A percentile compares a stretch with the other conserved stretches of the same genome.
phyloP scores from a whole-genome alignment of 2,329 filamentous ascomycete genomes.

The Cercospora brassicicola region DNA sequence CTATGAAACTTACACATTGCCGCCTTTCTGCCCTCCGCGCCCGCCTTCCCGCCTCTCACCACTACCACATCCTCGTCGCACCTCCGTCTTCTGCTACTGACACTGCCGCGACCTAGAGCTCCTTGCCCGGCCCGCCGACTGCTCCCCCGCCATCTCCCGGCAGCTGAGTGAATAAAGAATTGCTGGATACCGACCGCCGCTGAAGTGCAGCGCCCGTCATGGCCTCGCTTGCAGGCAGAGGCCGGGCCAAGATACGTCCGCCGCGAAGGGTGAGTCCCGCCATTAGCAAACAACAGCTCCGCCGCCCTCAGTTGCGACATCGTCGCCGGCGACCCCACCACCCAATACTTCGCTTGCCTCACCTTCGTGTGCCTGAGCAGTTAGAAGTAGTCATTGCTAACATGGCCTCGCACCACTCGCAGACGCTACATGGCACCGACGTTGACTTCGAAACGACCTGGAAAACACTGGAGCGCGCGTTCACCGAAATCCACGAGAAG shows the following conservation, averaged over 20 bases:
- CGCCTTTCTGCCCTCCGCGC: not conserved
- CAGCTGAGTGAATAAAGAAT: constrained; percentile 6
- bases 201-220: constrained; percentile 12
- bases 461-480: constrained; percentile 71
- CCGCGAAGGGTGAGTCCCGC: constrained; percentile 62
- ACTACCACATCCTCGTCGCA: not conserved
- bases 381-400: not conserved
- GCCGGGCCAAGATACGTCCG: constrained; percentile 64
- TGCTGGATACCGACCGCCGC: not conserved
- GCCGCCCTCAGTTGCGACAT: not conserved
- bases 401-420: constrained; percentile 7
- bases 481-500: constrained; percentile 86
- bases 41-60: not conserved
- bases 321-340: constrained; percentile 37
- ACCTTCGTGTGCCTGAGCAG: not conserved
- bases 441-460: constrained; percentile 86
- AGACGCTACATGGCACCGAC: constrained; percentile 62
- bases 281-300: constrained; percentile 18
- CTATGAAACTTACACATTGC: not conserved
- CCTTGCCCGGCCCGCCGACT: not conserved
- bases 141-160: not conserved
- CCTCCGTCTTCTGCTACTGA: not conserved
- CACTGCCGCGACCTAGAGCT: not conserved
- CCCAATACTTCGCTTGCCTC: constrained; percentile 43
- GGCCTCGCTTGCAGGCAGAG: constrained; percentile 54